Evolutionary conservation across 176 grass and related monocot species (phyloP).

Genomic region (Dactylis glomerata): DNA sequence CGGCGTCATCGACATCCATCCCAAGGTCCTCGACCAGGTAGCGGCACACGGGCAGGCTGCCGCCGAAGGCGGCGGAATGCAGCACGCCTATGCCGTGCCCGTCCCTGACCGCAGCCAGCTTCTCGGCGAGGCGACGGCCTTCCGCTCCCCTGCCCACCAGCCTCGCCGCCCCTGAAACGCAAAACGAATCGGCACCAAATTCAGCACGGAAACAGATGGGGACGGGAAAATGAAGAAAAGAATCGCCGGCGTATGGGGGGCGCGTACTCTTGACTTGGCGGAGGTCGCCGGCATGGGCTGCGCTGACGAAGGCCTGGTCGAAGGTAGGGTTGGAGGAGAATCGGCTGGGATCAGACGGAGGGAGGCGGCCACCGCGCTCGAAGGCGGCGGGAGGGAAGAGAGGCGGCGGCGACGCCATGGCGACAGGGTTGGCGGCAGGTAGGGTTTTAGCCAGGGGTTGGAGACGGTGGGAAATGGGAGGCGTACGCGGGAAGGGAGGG

Average conservation of each 20-base stretch:
- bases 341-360: neutral
- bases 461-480: neutral
- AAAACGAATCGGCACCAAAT: too few species aligned
- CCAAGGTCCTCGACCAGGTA: too few species aligned
- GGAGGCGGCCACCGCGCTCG: neutral
- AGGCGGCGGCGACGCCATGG: neutral
- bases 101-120: too few species aligned
- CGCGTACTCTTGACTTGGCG: neutral
- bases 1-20: too few species aligned
- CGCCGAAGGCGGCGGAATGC: too few species aligned
- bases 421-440: neutral
- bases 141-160: too few species aligned
- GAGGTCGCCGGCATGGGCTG: neutral
- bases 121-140: too few species aligned
- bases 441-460: constrained; percentile 6
- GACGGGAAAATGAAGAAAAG: neutral
- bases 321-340: neutral
- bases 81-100: too few species aligned
- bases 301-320: neutral
- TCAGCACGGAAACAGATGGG: neutral
- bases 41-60: too few species aligned
- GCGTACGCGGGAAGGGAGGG: neutral
- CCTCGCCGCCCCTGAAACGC: too few species aligned
- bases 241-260: neutral
- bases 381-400: neutral